These are phyloP conservation scores for Aspergillus sojae DNA, from an alignment of 2,329 filamentous ascomycete species.

Conservation along the genomic window DNA sequence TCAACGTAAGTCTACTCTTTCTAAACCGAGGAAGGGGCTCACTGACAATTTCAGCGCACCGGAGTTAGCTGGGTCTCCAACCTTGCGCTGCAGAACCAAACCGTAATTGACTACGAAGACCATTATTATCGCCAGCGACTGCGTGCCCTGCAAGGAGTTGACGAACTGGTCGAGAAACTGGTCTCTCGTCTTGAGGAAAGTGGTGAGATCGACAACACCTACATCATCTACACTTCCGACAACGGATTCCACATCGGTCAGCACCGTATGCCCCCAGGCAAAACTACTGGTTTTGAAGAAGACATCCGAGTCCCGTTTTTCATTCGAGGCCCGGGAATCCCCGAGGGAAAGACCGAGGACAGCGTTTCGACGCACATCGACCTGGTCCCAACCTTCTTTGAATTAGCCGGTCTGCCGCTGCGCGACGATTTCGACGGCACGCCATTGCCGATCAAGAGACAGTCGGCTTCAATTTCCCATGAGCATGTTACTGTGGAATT, in stretches of 20 bases:
- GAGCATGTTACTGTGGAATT: conserved; percentile 64
- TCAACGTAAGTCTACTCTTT: conserved; percentile 44
- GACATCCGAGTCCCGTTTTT: conserved; percentile 64
- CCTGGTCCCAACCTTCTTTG: conserved; percentile 63
- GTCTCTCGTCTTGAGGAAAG: conserved; percentile 46
- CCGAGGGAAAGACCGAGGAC: conserved; percentile 43
- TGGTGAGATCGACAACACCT: conserved; percentile 55
- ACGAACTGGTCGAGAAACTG: conserved; percentile 56
- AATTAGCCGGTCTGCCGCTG: conserved; percentile 42
- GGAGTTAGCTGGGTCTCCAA: conserved; percentile 51
- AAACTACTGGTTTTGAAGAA: conserved; percentile 61
- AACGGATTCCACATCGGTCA: conserved; percentile 65
- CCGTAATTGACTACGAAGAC: conserved; percentile 55
- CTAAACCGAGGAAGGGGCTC: too few species aligned
- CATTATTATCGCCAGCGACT: conserved; percentile 55
- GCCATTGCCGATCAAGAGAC: conserved; percentile 49
- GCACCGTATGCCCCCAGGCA: conserved; percentile 61
- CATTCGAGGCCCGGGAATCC: conserved; percentile 61
- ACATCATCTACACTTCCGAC: conserved; percentile 64
- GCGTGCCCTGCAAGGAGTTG: conserved; percentile 55
- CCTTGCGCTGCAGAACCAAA: conserved; percentile 49
- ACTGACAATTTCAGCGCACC: conserved; percentile 32
- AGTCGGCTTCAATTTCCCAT: conserved; percentile 34
- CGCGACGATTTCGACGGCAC: conserved; percentile 60
- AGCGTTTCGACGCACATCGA: conserved; percentile 66